Conservation (phyloP, 805 yeast genomes). For the Candida quercuum region DNA sequence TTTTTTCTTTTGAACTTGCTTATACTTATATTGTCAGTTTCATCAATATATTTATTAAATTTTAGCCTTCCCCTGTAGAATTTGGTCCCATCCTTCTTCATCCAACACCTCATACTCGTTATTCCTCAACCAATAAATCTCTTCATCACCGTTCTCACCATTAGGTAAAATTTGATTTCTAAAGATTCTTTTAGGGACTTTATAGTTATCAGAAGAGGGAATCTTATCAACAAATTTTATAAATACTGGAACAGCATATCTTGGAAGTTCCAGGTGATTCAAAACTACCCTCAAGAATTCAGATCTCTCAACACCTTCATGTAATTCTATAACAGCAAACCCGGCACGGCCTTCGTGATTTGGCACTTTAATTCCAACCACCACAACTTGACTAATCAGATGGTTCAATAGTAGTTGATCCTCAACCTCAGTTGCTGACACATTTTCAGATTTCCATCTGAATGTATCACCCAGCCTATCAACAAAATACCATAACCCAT, state of each 20-base stretch:
- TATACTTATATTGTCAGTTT: too few species aligned
- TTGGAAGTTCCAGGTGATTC: constrained; percentile 51
- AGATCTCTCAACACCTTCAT: constrained; percentile 21
- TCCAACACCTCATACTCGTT: constrained; percentile 52
- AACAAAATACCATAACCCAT: constrained; percentile 73
- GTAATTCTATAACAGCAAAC: constrained; percentile 67
- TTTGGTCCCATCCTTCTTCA: constrained; percentile 47
- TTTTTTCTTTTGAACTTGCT: not conserved
- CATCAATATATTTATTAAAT: constrained; percentile 11
- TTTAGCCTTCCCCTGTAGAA: constrained; percentile 18
- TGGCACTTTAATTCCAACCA: constrained; percentile 82
- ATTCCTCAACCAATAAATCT: constrained; percentile 66
- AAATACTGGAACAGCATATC: constrained; percentile 82
- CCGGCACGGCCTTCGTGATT: constrained; percentile 95
- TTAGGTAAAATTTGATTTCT: constrained; percentile 65
- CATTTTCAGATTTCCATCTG: constrained; percentile 96
- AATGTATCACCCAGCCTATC: constrained; percentile 94
- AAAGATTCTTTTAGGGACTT: constrained; percentile 65
- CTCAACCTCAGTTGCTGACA: constrained; percentile 90
- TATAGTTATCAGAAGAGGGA: constrained; percentile 73
- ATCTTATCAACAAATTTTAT: constrained; percentile 61
- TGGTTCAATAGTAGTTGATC: constrained; percentile 39
- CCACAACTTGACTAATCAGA: constrained; percentile 61
- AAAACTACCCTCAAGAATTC: constrained; percentile 36
- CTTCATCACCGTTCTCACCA: constrained; percentile 55